Percentiles rank a stretch among this genome's conserved stretches.
These are phyloP conservation scores for Elaeagnus macrophylla DNA, from an alignment of 306 rosid species.

Conservation along the genomic window DNA sequence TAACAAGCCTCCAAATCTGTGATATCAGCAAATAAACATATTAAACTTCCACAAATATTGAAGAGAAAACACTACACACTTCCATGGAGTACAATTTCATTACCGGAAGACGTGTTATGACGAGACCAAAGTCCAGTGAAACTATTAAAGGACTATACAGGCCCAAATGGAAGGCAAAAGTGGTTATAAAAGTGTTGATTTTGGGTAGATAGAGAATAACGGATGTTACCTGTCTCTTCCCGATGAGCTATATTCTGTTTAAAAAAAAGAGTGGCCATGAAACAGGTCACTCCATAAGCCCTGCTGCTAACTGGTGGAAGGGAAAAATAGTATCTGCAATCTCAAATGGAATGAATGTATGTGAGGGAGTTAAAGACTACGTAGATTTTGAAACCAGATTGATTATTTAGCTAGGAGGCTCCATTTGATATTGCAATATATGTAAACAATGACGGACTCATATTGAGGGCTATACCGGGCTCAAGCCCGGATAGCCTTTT, in stretches of 20 bases:
- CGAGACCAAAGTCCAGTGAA: conserved; percentile 31
- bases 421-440: too few species aligned
- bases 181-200: conserved; percentile 57
- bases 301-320: conserved; percentile 85
- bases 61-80: too few species aligned
- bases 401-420: too few species aligned
- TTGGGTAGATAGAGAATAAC: too few species aligned
- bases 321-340: conserved; percentile 47
- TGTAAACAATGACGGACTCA: too few species aligned
- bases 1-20: conserved; percentile 64
- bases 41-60: background rate
- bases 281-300: conserved; percentile 55
- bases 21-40: conserved; percentile 4
- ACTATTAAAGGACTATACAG: conserved; percentile 20
- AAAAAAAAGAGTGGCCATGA: conserved; percentile 50
- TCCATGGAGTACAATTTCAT: too few species aligned
- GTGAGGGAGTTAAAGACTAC: background rate
- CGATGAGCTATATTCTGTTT: too few species aligned
- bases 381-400: background rate
- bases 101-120: conserved; percentile 51
- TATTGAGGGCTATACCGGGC: too few species aligned
- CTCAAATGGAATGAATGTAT: background rate
- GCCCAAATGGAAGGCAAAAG: conserved; percentile 39
- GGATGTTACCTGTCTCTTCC: too few species aligned
- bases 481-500: too few species aligned